Base-by-base conservation (phyloP, 768 basidiomycete species). In the Bullera alba region DNA sequence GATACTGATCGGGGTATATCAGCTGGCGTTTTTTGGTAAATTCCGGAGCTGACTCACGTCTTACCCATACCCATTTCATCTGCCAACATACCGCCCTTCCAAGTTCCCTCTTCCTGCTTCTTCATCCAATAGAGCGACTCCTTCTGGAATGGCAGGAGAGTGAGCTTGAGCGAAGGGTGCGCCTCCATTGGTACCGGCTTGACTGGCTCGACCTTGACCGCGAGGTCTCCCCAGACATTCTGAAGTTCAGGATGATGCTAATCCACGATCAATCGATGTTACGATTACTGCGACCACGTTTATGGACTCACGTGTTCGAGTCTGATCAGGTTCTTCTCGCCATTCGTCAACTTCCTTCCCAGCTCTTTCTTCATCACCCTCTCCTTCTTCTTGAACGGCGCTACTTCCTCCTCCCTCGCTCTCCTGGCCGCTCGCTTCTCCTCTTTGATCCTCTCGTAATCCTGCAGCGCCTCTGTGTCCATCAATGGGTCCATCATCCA, bases 111-210 rank as follows among this genome's bases (percentile, higher is more conserved):
- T 70, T 99, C 95, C 75, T 97, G 95, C 65, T 87, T 79, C 59
- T 81, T 80, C 89, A 99, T 93, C 95, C 95, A 99, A 63, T 77
- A 84, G 56, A 99, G 76, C 73, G 87, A 89, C 74, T 99, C 95
- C 42, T 80, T 81, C 71, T 99, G 95, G 79, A 97, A 99, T 0
- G 92, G 93, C 29, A 99, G 76, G 3, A 99, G 79, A 0, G 79
- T 82, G 43, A 87, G 79, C 69, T 89, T 93, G 53, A 97, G 75
- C n/a, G 82, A 83, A 2, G 74, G 75, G 2, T 95, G 92, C 50
- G 92, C 91, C 25, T 80, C 79, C 41, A 84, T 86, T 61, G 81
- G 80, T 44, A 79, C 74, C 2, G 90, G 88, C 26, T 77, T 73
- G 49, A 81, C 75, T 39, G 84, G 75, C 1, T 80, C 77, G 47